These are phyloP conservation scores for Melocanna baccifera DNA, from an alignment of 176 grass and related monocot genomes.

Conservation along the genomic window DNA sequence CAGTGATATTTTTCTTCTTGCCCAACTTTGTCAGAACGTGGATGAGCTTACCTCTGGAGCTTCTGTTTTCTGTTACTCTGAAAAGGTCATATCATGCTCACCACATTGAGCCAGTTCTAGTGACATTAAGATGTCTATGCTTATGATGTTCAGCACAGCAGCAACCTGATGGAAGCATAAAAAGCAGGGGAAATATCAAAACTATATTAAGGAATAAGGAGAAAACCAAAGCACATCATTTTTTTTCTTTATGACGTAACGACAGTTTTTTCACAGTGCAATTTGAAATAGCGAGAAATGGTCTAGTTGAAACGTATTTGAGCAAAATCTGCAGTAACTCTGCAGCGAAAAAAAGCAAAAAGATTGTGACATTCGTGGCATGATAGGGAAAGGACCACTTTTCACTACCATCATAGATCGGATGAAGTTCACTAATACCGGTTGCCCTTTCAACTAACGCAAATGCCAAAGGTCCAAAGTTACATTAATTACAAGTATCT, in stretches of 20 bases:
- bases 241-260: not conserved
- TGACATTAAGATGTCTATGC: not conserved
- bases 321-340: not conserved
- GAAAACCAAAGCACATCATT: not conserved
- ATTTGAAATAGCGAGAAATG: not conserved
- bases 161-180: not conserved
- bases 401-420: conserved; percentile 3
- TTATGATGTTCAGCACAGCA: not conserved
- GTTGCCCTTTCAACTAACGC: conserved; percentile 22
- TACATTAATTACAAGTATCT: conserved; percentile 17
- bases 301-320: not conserved
- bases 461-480: conserved; percentile 20
- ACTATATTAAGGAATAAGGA: not conserved
- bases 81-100: not conserved
- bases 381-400: not conserved
- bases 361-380: not conserved
- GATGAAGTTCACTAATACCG: not conserved
- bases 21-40: not conserved
- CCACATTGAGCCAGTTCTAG: not conserved
- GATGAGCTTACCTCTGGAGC: not conserved
- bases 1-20: not conserved
- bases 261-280: not conserved
- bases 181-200: not conserved
- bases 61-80: not conserved
- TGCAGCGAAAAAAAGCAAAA: not conserved